phyloP scores from a whole-genome alignment of 2,329 filamentous ascomycete genomes.

The Rutstroemia sp. region DNA sequence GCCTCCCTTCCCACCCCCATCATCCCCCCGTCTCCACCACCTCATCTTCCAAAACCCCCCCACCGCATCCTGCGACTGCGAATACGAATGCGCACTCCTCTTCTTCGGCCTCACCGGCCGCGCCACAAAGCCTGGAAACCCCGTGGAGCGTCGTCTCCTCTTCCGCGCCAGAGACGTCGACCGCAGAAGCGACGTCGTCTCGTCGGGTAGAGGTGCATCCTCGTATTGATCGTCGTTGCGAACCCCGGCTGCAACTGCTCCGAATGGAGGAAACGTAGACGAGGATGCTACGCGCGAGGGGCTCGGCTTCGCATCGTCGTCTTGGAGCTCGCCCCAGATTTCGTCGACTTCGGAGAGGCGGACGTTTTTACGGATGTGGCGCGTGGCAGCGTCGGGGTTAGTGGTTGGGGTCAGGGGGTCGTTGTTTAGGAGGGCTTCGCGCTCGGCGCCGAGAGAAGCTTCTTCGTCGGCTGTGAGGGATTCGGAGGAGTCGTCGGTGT shows the following conservation, averaged over 20 bases:
- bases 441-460: slow-evolving; percentile 23
- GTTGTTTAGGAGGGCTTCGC: slow-evolving; percentile 24
- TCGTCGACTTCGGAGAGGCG: slow-evolving; percentile 58
- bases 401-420: slow-evolving; percentile 28
- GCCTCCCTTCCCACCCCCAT: slow-evolving; percentile 14
- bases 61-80: slow-evolving; percentile 38
- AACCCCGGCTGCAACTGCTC: background rate
- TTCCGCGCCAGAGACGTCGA: slow-evolving; percentile 26
- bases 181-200: slow-evolving; percentile 22
- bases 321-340: slow-evolving; percentile 84
- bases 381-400: slow-evolving; percentile 25
- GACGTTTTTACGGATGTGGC: slow-evolving; percentile 22
- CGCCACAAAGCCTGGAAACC: slow-evolving; percentile 54
- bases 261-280: slow-evolving; percentile 3
- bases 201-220: slow-evolving; percentile 17
- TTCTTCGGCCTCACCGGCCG: slow-evolving; percentile 29
- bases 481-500: slow-evolving; percentile 49
- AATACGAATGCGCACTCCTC: slow-evolving; percentile 25
- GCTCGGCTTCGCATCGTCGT: slow-evolving; percentile 44
- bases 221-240: slow-evolving; percentile 1
- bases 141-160: slow-evolving; percentile 49
- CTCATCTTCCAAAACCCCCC: slow-evolving; percentile 46
- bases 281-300: slow-evolving; percentile 15
- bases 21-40: slow-evolving; percentile 39
- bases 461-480: slow-evolving; percentile 35